Base-by-base conservation (phyloP, 169 alveolate genomes). In the Plasmodium falciparum region DNA sequence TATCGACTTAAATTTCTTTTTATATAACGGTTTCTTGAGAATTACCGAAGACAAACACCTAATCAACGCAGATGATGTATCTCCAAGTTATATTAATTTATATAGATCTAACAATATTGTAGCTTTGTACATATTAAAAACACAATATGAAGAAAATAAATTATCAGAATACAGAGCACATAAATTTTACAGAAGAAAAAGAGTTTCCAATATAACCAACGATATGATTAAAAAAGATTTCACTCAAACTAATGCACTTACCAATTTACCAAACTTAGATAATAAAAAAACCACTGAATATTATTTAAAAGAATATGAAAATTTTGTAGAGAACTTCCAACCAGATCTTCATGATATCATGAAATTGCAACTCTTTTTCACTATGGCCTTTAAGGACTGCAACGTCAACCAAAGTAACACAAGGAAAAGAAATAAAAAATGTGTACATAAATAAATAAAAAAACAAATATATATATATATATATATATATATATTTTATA, bases 71-170 rank as follows among this genome's bases (percentile, higher is more conserved):
- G 47, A 63, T 8, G 89, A 76, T 56, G 11, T 76, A 2, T 1
- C 43, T 2, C 89, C 76, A 5, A 76, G 71, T 26, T 76, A 22
- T 24, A 63, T 61, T n/a, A 76, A 76, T 29, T 39, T 76, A 73
- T 76, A 76, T 69, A 20, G 75, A 49, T 58, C 89, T 39, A 76
- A 76, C 43, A 58, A 76, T n/a, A 58, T 76, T n/a, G 26, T 76
- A n/a, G 22, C 66, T 13, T 56, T 76, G 39, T 66, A 76, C 7
- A 12, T 76, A 2, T 29, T 76, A 29, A 66, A 76, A 54, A 76
- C 69, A n/a, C 22, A 39, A 66, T 76, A 20, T 50, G 89, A 76
- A 45, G 67, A 49, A 65, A 13, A 49, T 4, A 66, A 65, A 17
- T 8, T 47, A 11, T 49, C 76, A 3, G 75, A 65, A n/a, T 49